phyloP scores from a whole-genome alignment of 305 asterid species.

The Fraxinus albicans region DNA sequence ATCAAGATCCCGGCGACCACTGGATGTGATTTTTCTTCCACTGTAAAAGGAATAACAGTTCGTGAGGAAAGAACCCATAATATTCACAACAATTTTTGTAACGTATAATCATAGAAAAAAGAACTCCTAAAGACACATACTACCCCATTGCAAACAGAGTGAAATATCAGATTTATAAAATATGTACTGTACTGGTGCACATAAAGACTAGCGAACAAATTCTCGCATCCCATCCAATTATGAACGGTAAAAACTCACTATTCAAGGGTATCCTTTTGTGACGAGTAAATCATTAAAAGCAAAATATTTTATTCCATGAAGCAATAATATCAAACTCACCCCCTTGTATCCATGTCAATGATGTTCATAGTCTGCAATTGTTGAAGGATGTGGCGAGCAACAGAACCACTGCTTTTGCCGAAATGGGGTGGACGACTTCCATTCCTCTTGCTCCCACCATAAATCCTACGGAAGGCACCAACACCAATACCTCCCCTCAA shows the following conservation, averaged over 20 bases:
- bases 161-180: not conserved
- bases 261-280: not conserved
- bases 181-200: not conserved
- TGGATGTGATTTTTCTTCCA: conserved; percentile 58
- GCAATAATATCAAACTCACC: conserved; percentile 30
- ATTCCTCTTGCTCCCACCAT: conserved; percentile 67
- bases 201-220: not conserved
- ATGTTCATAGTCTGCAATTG: conserved; percentile 55
- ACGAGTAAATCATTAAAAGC: not conserved
- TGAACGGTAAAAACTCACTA: not conserved
- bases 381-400: conserved; percentile 57
- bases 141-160: not conserved
- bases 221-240: not conserved
- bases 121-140: not conserved
- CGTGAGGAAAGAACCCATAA: not conserved
- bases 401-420: conserved; percentile 52
- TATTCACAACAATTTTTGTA: not conserved
- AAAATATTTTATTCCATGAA: not conserved
- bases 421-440: conserved; percentile 63
- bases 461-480: conserved; percentile 55
- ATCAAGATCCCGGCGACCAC: conserved; percentile 58
- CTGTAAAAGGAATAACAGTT: conserved; percentile 29
- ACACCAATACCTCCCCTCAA: conserved; percentile 61
- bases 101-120: not conserved
- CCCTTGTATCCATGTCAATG: conserved; percentile 44